Conservation (phyloP, 2,329 filamentous ascomycete genomes). For the Epichloe coenophiala region DNA sequence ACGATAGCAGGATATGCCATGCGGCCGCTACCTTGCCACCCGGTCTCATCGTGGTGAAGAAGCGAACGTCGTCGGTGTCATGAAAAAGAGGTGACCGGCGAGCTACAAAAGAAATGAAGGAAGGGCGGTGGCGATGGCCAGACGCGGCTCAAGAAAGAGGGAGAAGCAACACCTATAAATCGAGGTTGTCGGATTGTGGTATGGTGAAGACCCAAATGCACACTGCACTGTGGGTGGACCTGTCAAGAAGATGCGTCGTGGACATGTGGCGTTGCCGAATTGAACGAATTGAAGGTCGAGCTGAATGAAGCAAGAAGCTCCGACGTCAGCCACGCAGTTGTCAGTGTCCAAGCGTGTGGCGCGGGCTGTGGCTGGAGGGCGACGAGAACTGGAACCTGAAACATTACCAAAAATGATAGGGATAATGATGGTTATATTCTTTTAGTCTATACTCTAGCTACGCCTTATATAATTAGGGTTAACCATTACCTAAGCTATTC, state of each 20-base stretch:
- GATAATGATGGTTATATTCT: too few species aligned
- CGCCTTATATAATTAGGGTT: too few species aligned
- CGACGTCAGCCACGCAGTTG: not conserved
- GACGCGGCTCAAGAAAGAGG: not conserved
- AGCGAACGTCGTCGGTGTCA: constrained; percentile 22
- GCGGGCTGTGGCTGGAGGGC: not conserved
- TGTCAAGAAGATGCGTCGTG: not conserved
- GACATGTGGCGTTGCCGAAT: constrained; percentile 1
- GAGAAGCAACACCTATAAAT: not conserved
- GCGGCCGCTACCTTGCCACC: constrained; percentile 33
- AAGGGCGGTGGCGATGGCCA: not conserved
- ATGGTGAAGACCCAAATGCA: not conserved
- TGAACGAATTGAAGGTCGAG: not conserved
- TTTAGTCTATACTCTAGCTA: too few species aligned
- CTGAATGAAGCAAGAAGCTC: not conserved
- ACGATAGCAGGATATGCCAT: constrained; percentile 38
- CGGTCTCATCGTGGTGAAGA: constrained; percentile 40
- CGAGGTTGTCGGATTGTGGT: not conserved
- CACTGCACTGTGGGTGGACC: not conserved
- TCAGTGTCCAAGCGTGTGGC: not conserved
- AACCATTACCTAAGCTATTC: too few species aligned
- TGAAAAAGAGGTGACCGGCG: constrained; percentile 19
- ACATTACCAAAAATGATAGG: too few species aligned
- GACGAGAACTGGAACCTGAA: not conserved
- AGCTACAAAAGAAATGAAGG: not conserved